Evolutionary conservation across 2,329 filamentous ascomycete species (phyloP), one percentile per base, ranked within the genome.

Genomic region (Plenodomus tracheiphilus): DNA sequence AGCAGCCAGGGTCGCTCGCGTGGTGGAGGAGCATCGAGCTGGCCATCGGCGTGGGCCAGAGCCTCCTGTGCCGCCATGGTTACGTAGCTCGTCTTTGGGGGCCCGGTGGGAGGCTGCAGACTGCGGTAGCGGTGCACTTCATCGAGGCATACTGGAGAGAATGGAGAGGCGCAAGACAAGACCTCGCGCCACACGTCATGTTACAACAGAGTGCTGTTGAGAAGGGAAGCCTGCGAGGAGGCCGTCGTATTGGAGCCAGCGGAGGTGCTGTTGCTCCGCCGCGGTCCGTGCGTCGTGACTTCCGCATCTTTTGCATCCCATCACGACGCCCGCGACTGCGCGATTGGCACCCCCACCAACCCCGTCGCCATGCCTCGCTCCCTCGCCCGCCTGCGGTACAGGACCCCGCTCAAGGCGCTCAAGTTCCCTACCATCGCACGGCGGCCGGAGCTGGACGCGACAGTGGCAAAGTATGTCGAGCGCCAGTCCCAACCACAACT

Each of bases 1-100:
- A 74, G 60, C 49, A 74, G 48, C 70, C 69, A 74, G 19, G 71
- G 70, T 16, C 69, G 64, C 53, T 73, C 71, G 38, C 67, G 65
- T 34, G 62, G 58, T 25, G 58, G 53, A 43, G 51, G 48, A 22
- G 55, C 21, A 20, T 57, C 52, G 46, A 42, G 34, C 32, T 50
- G 54, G 43, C 51, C 53, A 39, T 39, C 30, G 35, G 49, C 44
- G 16, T 47, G 51, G 40, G 46, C n/a, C n/a, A n/a, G n/a, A n/a
- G n/a, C 20, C 37, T 51, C 49, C 43, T 59, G 43, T 44, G 44
- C 54, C 21, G 61, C 58, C 65, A 69, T 68, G 49, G 28, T 15
- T 68, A 61, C 38, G 56, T 51, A 57, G 48, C 43, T 45, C 4
- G 43, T 42, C 46, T 20, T 22, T 38, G 13, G 15, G 35, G 17